These are phyloP conservation scores for Clonostachys byssicola DNA, from an alignment of 2,329 filamentous ascomycete species.

Conservation along the genomic window DNA sequence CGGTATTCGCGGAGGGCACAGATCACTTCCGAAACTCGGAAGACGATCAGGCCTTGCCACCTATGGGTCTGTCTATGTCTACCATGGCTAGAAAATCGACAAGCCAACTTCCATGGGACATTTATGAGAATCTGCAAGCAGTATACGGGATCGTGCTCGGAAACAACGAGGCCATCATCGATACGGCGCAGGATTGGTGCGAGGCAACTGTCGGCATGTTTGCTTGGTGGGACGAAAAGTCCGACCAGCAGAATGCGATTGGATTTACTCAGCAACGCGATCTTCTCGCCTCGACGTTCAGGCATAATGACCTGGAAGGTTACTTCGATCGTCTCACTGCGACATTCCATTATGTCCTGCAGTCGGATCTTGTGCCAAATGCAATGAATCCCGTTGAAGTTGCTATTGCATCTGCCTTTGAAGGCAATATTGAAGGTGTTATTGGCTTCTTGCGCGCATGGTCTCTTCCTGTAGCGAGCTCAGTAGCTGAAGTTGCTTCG, in stretches of 20 bases:
- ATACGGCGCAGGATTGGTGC: conserved; percentile 82
- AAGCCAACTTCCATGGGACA: conserved; percentile 82
- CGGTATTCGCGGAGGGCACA: conserved; percentile 74
- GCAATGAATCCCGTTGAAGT: conserved; percentile 73
- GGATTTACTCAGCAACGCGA: conserved; percentile 22
- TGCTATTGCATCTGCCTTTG: conserved; percentile 75
- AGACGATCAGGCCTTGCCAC: conserved; percentile 22
- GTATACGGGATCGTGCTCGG: conserved; percentile 81
- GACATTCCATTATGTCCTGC: conserved; percentile 64
- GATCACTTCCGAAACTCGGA: conserved; percentile 36
- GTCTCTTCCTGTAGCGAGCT: conserved; percentile 75
- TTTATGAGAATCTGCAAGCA: conserved; percentile 79
- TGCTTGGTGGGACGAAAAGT: conserved; percentile 78
- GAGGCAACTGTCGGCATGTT: conserved; percentile 81
- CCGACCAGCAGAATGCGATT: neutral
- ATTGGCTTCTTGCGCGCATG: conserved; percentile 71
- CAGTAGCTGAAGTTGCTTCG: conserved; percentile 80
- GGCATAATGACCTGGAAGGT: conserved; percentile 53
- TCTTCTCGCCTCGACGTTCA: conserved; percentile 21
- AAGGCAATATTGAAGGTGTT: conserved; percentile 75
- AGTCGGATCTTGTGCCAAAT: conserved; percentile 74
- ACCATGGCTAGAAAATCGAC: conserved; percentile 73
- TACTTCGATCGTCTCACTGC: conserved; percentile 72
- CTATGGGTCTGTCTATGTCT: conserved; percentile 48
- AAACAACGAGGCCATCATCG: conserved; percentile 68